Percentiles rank a stretch among this genome's conserved stretches.
These are phyloP conservation scores for Borovskyia barvae DNA, from an alignment of 208 protist species.

Conservation along the genomic window DNA sequence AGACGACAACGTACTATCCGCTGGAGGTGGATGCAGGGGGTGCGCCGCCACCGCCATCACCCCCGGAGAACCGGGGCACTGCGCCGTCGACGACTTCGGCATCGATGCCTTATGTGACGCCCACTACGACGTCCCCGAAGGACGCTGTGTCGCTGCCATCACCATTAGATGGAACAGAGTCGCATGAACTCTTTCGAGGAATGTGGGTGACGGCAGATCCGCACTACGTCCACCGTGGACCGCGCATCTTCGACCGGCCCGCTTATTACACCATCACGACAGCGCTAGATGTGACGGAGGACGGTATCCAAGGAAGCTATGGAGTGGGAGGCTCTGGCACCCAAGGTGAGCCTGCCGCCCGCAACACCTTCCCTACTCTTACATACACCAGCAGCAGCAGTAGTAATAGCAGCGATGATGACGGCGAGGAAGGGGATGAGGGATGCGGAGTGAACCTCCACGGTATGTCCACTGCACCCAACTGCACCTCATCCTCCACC, in stretches of 20 bases:
- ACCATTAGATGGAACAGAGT: background rate
- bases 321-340: background rate
- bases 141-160: background rate
- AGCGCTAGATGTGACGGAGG: conserved; percentile 29
- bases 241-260: conserved; percentile 49
- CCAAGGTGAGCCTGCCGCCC: background rate
- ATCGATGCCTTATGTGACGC: too few relatives aligned
- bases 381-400: conserved; percentile 29
- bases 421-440: background rate
- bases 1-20: conserved; percentile 4
- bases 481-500: background rate
- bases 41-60: too few relatives aligned
- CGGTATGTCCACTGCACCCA: background rate
- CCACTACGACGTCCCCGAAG: too few relatives aligned
- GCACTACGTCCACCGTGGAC: conserved; percentile 34
- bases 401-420: conserved; percentile 7
- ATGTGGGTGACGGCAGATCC: conserved; percentile 70
- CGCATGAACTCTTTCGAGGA: conserved; percentile 65
- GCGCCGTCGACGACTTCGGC: too few relatives aligned
- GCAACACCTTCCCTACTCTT: conserved; percentile 9
- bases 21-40: background rate
- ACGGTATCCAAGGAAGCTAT: conserved; percentile 1
- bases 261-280: conserved; percentile 66
- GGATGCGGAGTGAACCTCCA: background rate
- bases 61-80: too few relatives aligned